phyloP scores from a whole-genome alignment of 2,329 filamentous ascomycete genomes.

The Colletotrichum viniferum region DNA sequence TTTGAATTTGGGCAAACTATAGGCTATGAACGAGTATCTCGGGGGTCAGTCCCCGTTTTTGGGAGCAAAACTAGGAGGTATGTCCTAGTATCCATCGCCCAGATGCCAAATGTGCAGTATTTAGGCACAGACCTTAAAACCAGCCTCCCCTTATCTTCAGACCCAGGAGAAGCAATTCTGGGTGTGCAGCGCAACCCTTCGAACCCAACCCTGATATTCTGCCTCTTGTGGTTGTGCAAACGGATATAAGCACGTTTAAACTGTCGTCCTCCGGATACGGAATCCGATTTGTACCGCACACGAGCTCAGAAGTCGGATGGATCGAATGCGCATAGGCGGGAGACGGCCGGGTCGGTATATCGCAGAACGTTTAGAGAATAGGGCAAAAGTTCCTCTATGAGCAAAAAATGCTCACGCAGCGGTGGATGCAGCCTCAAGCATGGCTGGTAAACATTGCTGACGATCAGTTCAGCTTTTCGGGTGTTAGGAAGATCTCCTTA shows the following conservation, averaged over 20 bases:
- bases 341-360: background rate
- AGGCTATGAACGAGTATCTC: background rate
- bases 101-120: background rate
- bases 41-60: background rate
- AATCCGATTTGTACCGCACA: background rate
- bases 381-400: background rate
- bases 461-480: background rate
- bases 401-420: background rate
- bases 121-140: background rate
- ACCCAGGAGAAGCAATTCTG: background rate
- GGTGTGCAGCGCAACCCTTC: background rate
- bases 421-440: background rate
- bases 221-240: background rate
- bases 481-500: background rate
- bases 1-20: background rate
- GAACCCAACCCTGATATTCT: background rate
- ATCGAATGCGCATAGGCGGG: background rate
- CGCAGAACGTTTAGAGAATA: background rate
- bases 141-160: background rate
- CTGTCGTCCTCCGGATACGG: background rate
- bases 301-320: background rate
- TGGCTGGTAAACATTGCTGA: background rate
- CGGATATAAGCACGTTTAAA: background rate
- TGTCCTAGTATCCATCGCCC: background rate
- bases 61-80: background rate